A percentile compares a stretch with the other conserved stretches of the same genome.
Evolutionary conservation across 1,284 basidiomycete species (phyloP).

Genomic region (Irpex sp.): DNA sequence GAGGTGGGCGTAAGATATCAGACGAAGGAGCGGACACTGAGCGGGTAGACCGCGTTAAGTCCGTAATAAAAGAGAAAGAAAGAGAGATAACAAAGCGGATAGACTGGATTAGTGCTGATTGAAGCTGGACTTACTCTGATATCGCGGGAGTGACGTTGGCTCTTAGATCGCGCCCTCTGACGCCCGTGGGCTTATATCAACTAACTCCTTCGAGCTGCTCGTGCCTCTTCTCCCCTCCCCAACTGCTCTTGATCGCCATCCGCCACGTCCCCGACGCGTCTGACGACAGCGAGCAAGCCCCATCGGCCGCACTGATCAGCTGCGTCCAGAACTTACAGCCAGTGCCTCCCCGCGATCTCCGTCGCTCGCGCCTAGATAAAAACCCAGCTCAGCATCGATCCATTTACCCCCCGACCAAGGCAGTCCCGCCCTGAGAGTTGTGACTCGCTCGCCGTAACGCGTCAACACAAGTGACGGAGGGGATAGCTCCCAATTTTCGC

Average conservation of each 20-base stretch:
- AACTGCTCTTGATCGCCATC: neutral
- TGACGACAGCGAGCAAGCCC: neutral
- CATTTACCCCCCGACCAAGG: neutral
- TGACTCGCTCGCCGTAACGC: neutral
- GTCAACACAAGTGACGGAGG: neutral
- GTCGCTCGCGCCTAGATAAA: conserved; percentile 7
- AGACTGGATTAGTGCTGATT: neutral
- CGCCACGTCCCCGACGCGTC: neutral
- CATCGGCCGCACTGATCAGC: neutral
- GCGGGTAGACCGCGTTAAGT: conserved; percentile 26
- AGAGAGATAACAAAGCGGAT: neutral
- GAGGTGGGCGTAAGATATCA: neutral
- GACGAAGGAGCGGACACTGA: conserved; percentile 21
- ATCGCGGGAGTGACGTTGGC: neutral
- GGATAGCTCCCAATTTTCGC: neutral
- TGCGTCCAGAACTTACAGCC: neutral
- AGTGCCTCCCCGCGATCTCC: conserved; percentile 4
- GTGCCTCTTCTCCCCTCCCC: conserved; percentile 8
- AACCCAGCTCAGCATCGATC: conserved; percentile 2
- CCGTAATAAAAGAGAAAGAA: conserved; percentile 12
- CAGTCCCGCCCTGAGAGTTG: neutral
- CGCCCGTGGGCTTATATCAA: conserved; percentile 10
- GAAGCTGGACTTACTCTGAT: neutral
- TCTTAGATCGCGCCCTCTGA: conserved; percentile 5
- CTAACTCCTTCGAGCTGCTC: conserved; percentile 14